Percentiles rank a stretch among this genome's conserved stretches.
Evolutionary conservation across 2,329 filamentous ascomycete species (phyloP).

Genomic region (Cylindrodendrum hubeiense): DNA sequence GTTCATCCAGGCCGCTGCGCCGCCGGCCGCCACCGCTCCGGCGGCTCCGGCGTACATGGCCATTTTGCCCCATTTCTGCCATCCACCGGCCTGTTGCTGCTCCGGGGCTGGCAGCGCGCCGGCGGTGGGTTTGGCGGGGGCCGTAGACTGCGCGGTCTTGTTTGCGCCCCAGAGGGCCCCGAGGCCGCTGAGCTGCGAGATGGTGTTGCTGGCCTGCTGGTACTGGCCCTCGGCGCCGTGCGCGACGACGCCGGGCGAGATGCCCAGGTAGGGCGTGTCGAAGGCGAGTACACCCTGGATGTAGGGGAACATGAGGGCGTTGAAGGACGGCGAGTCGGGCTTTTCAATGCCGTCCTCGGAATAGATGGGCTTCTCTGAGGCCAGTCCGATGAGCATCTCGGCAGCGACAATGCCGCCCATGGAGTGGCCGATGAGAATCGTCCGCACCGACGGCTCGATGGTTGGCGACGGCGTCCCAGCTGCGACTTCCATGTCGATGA

Average conservation of each 20-base stretch:
- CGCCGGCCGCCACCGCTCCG: constrained; percentile 83
- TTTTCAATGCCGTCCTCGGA: constrained; percentile 58
- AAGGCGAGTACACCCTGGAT: constrained; percentile 92
- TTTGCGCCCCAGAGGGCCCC: constrained; percentile 74
- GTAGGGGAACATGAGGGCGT: constrained; percentile 89
- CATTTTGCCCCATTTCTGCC: constrained; percentile 87
- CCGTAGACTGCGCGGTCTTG: constrained; percentile 48
- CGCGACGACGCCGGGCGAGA: constrained; percentile 84
- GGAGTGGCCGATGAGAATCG: constrained; percentile 86
- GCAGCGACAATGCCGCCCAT: constrained; percentile 96
- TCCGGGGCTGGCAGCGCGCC: constrained; percentile 47
- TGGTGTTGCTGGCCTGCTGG: constrained; percentile 76
- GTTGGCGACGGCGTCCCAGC: constrained; percentile 85
- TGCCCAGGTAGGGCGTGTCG: constrained; percentile 91
- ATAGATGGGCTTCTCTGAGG: constrained; percentile 66
- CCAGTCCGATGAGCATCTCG: constrained; percentile 83
- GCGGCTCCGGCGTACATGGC: constrained; percentile 90
- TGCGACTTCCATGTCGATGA: constrained; percentile 93
- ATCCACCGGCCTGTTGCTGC: constrained; percentile 58
- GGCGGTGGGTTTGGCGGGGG: constrained; percentile 40
- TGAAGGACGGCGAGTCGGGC: constrained; percentile 55
- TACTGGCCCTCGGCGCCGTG: constrained; percentile 90
- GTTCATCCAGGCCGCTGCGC: constrained; percentile 88
- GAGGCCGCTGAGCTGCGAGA: constrained; percentile 74
- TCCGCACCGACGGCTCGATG: constrained; percentile 85